Conservation (phyloP, 768 basidiomycete species). For the Tricholomella constricta region DNA sequence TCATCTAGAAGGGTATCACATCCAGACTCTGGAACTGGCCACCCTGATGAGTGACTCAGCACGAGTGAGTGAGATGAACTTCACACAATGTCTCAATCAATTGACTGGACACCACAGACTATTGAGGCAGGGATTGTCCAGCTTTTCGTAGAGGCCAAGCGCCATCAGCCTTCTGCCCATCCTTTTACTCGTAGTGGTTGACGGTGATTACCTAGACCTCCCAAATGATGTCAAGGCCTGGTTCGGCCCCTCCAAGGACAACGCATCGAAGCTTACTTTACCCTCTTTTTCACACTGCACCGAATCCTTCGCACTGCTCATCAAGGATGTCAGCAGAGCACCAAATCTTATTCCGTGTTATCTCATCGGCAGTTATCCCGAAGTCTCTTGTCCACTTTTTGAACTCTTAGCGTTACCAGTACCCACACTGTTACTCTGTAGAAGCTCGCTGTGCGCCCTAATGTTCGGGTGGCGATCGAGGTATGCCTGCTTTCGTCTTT, state of each 20-base stretch:
- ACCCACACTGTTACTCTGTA: no score
- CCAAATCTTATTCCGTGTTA: constrained; percentile 88
- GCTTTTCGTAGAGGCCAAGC: constrained; percentile 95
- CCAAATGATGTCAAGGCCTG: constrained; percentile 85
- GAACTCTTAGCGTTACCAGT: no score
- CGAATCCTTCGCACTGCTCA: no score
- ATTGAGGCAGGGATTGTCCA: no score
- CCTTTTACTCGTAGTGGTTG: constrained; percentile 85
- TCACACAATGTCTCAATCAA: background rate
- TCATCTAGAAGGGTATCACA: constrained; percentile 94
- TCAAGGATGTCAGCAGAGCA: constrained; percentile 69
- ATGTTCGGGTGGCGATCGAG: no score
- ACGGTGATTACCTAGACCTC: constrained; percentile 68
- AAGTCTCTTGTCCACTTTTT: no score
- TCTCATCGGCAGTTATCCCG: no score
- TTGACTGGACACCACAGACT: constrained; percentile 50
- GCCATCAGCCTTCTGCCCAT: constrained; percentile 95
- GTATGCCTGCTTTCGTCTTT: no score
- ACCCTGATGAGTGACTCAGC: constrained; percentile 90
- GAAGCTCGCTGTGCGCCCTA: no score
- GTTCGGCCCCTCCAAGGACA: no score
- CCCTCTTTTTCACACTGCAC: no score
- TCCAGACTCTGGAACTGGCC: constrained; percentile 93
- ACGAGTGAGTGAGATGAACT: constrained; percentile 52
- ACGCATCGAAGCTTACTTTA: no score